Conservation (phyloP, 1,284 basidiomycete genomes). For the Ganoderma leucocontextum region DNA sequence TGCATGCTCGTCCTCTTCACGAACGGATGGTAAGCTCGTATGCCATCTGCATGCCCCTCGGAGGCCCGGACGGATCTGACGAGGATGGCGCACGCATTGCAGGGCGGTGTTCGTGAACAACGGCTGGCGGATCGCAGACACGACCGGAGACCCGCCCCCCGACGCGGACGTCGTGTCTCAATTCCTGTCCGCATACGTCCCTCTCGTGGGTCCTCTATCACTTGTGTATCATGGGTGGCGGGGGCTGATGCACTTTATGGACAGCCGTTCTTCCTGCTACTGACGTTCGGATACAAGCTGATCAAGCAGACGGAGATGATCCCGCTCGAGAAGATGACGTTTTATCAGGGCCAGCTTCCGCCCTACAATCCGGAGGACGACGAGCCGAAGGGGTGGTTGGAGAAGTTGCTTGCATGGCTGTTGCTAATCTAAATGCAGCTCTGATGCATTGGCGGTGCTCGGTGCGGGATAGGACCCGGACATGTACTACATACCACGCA, state of each 20-base stretch:
- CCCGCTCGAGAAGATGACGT: conserved; percentile 39
- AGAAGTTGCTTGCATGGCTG: conserved; percentile 25
- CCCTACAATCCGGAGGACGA: conserved; percentile 9
- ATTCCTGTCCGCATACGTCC: conserved; percentile 42
- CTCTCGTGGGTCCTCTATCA: conserved; percentile 35
- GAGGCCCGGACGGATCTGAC: background rate
- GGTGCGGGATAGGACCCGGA: too few species aligned
- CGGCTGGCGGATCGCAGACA: conserved; percentile 36
- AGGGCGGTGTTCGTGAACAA: conserved; percentile 41
- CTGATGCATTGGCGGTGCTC: too few species aligned
- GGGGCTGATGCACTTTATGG: too few species aligned
- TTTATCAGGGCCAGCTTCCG: conserved; percentile 30
- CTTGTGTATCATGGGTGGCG: background rate
- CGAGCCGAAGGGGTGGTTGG: conserved; percentile 20
- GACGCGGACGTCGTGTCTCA: conserved; percentile 31
- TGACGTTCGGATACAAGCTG: conserved; percentile 44
- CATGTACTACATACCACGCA: too few species aligned
- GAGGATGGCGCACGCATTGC: too few species aligned
- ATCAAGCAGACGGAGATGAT: conserved; percentile 42
- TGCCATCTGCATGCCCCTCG: too few species aligned
- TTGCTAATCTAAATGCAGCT: conserved; percentile 19
- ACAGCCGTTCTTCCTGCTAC: conserved; percentile 41
- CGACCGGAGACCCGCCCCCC: background rate
- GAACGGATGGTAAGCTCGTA: conserved; percentile 36
- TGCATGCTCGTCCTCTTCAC: conserved; percentile 41